Evolutionary conservation across 768 basidiomycete genomes (phyloP), one percentile per base, ranked within the genome.

Genomic region (Rhodotorula babjevae): DNA sequence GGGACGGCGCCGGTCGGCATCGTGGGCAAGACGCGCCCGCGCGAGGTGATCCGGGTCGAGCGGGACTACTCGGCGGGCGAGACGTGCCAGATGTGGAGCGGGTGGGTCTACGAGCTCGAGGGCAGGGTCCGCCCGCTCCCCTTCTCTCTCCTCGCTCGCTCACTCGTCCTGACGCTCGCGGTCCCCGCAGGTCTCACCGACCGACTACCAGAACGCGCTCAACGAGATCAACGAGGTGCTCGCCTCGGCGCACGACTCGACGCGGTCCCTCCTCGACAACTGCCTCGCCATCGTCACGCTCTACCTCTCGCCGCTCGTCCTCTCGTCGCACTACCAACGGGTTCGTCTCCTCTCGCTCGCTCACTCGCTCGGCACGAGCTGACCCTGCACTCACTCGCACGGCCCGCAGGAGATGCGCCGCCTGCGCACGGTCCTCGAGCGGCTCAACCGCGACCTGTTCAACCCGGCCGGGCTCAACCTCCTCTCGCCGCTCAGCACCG

Each of bases 61-160:
- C 83, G 96, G 65, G 96, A 99, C 80, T 99, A 96, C 80, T 86
- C 84, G 23, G 88, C 88, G 1, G 96, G 95, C n/a, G 95, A 98
- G 79, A 83, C 94, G 14, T 86, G 88, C 44, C 95, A 97, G 82
- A 96, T 99, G 80, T 85, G 91, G 47, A 86, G 92, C 0, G 87
- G 89, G 74, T 99, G 90, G 81, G 93, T 92, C 2, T 82, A 94
- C 55, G 96, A 99, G 81, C 84, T 99, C 11, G 94, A 97, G 77
- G 92, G 92, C 59, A 85, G 96, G 81, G 93, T 95, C 78, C 78
- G 90, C 83, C 33, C 27, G 4, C 62, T 59, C 7, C 23, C 29
- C 16, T 56, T 63, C 9, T 23, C 52, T 31, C 44, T 8, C 21
- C 1, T 33, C 10, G 31, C 0, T 8, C 27, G 23, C 31, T 46